Percentiles rank a stretch among this genome's conserved stretches.
Conservation (phyloP, 805 yeast species). For the Suhomyces sp. region DNA sequence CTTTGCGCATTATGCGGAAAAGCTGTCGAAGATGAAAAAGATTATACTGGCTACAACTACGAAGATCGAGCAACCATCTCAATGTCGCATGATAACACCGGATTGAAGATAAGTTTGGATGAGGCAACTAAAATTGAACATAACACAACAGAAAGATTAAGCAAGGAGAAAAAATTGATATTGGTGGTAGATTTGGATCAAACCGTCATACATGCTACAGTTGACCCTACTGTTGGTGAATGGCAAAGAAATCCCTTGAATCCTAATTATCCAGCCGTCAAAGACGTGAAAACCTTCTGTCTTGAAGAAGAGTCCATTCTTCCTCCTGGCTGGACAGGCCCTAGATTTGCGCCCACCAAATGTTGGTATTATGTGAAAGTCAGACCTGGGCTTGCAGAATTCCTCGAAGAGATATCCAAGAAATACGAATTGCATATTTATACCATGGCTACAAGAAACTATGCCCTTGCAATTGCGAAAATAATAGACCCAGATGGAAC, state of each 20-base stretch:
- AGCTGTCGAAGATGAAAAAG: constrained; percentile 65
- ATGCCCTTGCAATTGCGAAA: constrained; percentile 85
- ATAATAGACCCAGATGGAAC: constrained; percentile 88
- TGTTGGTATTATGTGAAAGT: constrained; percentile 92
- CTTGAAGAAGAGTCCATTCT: constrained; percentile 71
- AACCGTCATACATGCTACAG: constrained; percentile 96
- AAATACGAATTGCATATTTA: constrained; percentile 89
- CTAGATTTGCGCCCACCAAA: constrained; percentile 53
- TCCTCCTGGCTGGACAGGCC: constrained; percentile 61
- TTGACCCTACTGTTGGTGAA: constrained; percentile 94
- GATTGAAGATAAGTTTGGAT: constrained; percentile 74
- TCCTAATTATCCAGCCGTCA: constrained; percentile 81
- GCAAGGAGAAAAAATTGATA: constrained; percentile 66
- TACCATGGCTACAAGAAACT: constrained; percentile 96
- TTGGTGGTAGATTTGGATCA: constrained; percentile 96
- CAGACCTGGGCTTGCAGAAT: constrained; percentile 81
- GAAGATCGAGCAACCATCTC: constrained; percentile 78
- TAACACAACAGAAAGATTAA: constrained; percentile 57
- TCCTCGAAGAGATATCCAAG: constrained; percentile 61
- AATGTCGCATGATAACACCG: constrained; percentile 86
- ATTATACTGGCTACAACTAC: constrained; percentile 68
- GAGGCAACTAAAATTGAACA: constrained; percentile 88
- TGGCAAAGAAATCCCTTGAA: constrained; percentile 88
- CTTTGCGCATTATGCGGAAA: constrained; percentile 91
- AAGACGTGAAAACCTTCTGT: constrained; percentile 75